These are phyloP conservation scores for Hippophae gyantsensis DNA, from an alignment of 306 rosid genomes.

Conservation along the genomic window DNA sequence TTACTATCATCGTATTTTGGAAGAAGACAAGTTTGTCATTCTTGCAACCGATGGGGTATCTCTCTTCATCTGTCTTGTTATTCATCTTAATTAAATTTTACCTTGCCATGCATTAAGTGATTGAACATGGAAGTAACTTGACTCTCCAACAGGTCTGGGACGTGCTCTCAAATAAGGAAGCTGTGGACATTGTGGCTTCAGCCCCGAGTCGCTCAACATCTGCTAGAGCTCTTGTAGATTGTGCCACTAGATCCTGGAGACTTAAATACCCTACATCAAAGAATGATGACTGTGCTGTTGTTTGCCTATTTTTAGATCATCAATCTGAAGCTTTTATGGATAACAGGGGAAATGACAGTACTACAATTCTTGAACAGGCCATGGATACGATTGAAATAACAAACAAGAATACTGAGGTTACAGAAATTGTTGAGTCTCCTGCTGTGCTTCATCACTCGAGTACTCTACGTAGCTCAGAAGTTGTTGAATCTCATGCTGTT, in stretches of 20 bases:
- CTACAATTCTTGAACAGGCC: slow-evolving; percentile 7
- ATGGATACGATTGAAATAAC: slow-evolving; percentile 14
- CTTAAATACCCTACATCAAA: slow-evolving; percentile 53
- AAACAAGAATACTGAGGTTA: slow-evolving; percentile 2
- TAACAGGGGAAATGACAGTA: slow-evolving; percentile 8
- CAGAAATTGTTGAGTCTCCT: slow-evolving; percentile 8
- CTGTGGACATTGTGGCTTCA: slow-evolving; percentile 44
- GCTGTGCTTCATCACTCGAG: not conserved
- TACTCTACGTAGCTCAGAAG: too few relatives aligned
- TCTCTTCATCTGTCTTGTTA: slow-evolving; percentile 8
- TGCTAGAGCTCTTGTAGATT: slow-evolving; percentile 48
- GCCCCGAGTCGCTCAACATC: slow-evolving; percentile 42
- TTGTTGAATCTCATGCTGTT: not conserved
- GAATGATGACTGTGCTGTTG: slow-evolving; percentile 55
- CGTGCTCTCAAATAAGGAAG: slow-evolving; percentile 49
- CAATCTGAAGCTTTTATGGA: slow-evolving; percentile 8
- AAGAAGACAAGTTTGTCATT: slow-evolving; percentile 38
- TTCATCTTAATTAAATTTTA: not conserved
- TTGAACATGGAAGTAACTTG: not conserved
- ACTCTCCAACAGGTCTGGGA: slow-evolving; percentile 41
- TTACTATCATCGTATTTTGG: slow-evolving; percentile 28
- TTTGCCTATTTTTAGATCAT: slow-evolving; percentile 41
- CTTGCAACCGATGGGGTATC: slow-evolving; percentile 57
- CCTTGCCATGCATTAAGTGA: too few relatives aligned
- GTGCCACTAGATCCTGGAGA: slow-evolving; percentile 44